A percentile compares a stretch with the other conserved stretches of the same genome.
Conservation (phyloP, 2,329 filamentous ascomycete genomes). For the Cercospora citrullina region DNA sequence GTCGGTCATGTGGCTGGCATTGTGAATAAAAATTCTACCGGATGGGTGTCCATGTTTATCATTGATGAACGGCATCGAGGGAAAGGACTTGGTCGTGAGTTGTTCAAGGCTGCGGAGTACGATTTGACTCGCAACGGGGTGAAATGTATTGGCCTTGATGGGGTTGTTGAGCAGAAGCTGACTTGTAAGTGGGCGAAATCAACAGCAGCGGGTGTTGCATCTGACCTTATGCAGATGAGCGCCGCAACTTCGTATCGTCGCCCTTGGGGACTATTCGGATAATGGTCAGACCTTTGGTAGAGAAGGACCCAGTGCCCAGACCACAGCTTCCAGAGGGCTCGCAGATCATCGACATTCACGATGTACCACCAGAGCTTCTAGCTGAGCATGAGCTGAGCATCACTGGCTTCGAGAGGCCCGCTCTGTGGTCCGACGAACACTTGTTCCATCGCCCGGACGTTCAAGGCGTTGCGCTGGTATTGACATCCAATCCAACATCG, state of each 20-base stretch:
- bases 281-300: not conserved
- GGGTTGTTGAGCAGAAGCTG: not conserved
- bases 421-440: not conserved
- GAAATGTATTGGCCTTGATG: not conserved
- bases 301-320: not conserved
- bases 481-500: not conserved
- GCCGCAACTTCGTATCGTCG: not conserved
- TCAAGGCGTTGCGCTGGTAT: not conserved
- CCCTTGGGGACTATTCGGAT: not conserved
- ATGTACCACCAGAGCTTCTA: not conserved
- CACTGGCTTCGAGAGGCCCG: not conserved
- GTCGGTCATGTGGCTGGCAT: not conserved
- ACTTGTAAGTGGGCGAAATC: not conserved
- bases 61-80: not conserved
- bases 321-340: not conserved
- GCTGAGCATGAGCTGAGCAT: not conserved
- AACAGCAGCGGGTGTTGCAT: not conserved
- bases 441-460: not conserved
- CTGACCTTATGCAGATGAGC: not conserved
- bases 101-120: not conserved
- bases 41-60: not conserved
- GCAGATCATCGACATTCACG: not conserved
- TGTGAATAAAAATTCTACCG: not conserved
- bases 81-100: not conserved
- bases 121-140: not conserved